Evolutionary conservation across 805 yeast species (phyloP), one percentile per base, ranked within the genome.

Genomic region (Yarrowia sp.): DNA sequence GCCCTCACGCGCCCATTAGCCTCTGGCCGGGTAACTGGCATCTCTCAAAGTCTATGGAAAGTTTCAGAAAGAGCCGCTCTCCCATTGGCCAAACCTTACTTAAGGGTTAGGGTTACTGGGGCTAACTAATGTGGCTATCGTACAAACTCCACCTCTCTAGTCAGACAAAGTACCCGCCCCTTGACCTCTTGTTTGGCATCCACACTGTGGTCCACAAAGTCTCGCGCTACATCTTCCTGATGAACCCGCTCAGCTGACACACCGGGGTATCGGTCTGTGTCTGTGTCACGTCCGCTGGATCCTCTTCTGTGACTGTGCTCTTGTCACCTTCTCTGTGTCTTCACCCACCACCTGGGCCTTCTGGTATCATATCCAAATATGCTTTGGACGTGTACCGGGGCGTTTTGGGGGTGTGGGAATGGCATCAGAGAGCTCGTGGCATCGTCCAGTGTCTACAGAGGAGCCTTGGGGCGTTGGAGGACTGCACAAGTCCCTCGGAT

Each of bases 101-200:
- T 1, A 1, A 12, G 1, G 61, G 48, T 56, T 56, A 56, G 48
- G 48, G 63, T 7, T 8, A 8, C 11, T 10, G 4, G 22, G 14
- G 11, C 48, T 56, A 41, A 42, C 48, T 15, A 41, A 41, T 56
- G 63, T 41, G 63, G 63, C 63, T 56, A 56, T 41, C 48, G 19
- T n/a, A 15, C 63, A 56, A 56, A 56, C 63, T 41, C 63, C 63
- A 42, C 63, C 48, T 56, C 63, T 22, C 63, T 56, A 56, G 40
- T 41, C 48, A 56, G 48, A 56, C 63, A 56, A 41, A 56, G 63
- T 56, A 41, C 48, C 63, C 22, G 45, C 41, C 48, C 63, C 63
- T 26, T 41, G 63, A 56, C 63, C 48, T 36, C 48, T 16, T 16
- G 63, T 56, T 14, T 41, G 46, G 63, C 48, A 22, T 19, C 59